Evolutionary conservation across 2,329 filamentous ascomycete species (phyloP), one percentile per base, ranked within the genome.

Genomic region (Orbilia blumenaviensis): DNA sequence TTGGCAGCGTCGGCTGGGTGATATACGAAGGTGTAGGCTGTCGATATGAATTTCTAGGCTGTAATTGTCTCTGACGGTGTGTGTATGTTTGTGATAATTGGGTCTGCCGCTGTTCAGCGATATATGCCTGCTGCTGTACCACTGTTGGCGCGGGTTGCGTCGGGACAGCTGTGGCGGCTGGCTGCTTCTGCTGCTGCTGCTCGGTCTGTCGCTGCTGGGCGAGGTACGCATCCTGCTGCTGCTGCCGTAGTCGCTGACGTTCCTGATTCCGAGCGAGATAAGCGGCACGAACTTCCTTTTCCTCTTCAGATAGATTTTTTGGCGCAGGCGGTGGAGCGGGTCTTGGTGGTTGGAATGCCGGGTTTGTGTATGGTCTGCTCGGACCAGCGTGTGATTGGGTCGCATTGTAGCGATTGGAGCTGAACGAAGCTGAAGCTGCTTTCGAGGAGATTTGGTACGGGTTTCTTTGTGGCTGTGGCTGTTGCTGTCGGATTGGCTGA

Each of bases 11-110:
- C 2, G 73, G 73, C 23, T 77, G 73, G 2, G 73, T 77, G 42
- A 77, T 77, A 14, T 71, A 77, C 5, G 73, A 61, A 27, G 73
- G 60, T 12, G 73, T 69, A 25, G 73, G 64, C 32, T 71, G 73
- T 38, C 66, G 42, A 41, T 50, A 66, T 6, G 73, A 66, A 14
- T 29, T 29, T 27, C 66, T 38, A 54, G 73, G 73, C 29, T 77
- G 73, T 41, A 77, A 71, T 66, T 77, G 73, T 5, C 73, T 58
- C 42, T 77, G 73, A 27, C 73, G 64, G 41, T 75, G 73, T 16
- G 66, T 56, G 41, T 77, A 71, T 41, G 71, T 48, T 50, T 75
- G 71, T 1, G 71, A 75, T 14, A 75, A 42, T 36, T 75, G 71
- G 5, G 36, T 50, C 34, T 75, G 71, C 14, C 56, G 34, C 23